These are phyloP conservation scores for Cladorrhinum sp. DNA, from an alignment of 2,329 filamentous ascomycete species.

Conservation along the genomic window DNA sequence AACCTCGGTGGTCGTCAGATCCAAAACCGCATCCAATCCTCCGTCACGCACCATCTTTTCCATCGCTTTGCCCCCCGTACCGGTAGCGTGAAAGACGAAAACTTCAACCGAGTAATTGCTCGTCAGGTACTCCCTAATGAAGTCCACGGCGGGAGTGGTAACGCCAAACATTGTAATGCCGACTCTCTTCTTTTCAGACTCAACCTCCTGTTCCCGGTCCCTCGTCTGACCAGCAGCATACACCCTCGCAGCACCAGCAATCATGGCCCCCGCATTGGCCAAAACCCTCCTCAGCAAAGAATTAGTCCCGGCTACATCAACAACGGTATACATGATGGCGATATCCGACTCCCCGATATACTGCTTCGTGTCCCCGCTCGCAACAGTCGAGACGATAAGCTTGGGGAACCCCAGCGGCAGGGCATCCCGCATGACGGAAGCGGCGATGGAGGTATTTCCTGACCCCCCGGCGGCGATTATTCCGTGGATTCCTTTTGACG, in stretches of 20 bases:
- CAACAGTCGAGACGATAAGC: slow-evolving; percentile 67
- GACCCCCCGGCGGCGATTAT: slow-evolving; percentile 61
- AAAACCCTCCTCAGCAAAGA: slow-evolving; percentile 55
- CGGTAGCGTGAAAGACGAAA: slow-evolving; percentile 68
- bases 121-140: slow-evolving; percentile 50
- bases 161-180: slow-evolving; percentile 74
- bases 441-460: slow-evolving; percentile 58
- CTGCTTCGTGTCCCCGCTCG: slow-evolving; percentile 61
- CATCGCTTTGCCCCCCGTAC: slow-evolving; percentile 66
- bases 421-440: slow-evolving; percentile 57
- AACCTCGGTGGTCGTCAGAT: slow-evolving; percentile 70
- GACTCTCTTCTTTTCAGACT: slow-evolving; percentile 44
- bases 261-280: slow-evolving; percentile 59
- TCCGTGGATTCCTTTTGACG: slow-evolving; percentile 48
- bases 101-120: slow-evolving; percentile 48
- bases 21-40: slow-evolving; percentile 62
- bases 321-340: slow-evolving; percentile 67
- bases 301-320: slow-evolving; percentile 67
- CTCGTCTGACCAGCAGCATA: slow-evolving; percentile 33
- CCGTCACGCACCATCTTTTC: slow-evolving; percentile 58
- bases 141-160: slow-evolving; percentile 63
- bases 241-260: slow-evolving; percentile 54
- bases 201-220: neutral
- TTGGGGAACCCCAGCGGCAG: slow-evolving; percentile 67
- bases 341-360: slow-evolving; percentile 69